Conservation (phyloP, 345 rosid genomes). For the Citrus cavaleriei region DNA sequence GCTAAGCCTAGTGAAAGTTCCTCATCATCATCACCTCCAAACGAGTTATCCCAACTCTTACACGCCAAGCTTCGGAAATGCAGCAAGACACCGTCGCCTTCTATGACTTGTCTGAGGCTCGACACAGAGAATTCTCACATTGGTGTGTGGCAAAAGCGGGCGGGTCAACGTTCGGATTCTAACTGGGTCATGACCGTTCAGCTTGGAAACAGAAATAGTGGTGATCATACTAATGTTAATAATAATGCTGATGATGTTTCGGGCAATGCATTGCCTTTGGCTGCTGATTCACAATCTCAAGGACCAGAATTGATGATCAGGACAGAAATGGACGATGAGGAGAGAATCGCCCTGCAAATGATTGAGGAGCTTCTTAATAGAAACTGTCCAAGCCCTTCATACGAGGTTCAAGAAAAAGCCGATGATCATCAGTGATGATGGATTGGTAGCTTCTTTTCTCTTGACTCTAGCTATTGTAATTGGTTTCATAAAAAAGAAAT, state of each 20-base stretch:
- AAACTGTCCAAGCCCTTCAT: conserved; percentile 35
- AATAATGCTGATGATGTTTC: neutral
- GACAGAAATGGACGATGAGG: conserved; percentile 39
- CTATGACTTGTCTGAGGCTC: conserved; percentile 55
- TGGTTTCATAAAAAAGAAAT: neutral
- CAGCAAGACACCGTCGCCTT: conserved; percentile 46
- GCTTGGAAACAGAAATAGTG: conserved; percentile 27
- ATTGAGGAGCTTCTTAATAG: conserved; percentile 88
- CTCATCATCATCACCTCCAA: conserved; percentile 5
- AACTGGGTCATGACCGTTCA: conserved; percentile 60
- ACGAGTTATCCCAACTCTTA: conserved; percentile 37
- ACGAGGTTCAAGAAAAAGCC: neutral
- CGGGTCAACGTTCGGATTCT: conserved; percentile 46
- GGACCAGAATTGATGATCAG: neutral
- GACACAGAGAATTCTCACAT: conserved; percentile 57
- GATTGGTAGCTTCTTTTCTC: neutral
- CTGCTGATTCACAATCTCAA: neutral
- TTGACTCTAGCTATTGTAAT: neutral
- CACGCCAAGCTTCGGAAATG: conserved; percentile 55
- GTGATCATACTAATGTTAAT: neutral
- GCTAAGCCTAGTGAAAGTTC: neutral
- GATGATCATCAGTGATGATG: neutral
- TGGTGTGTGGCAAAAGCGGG: conserved; percentile 68
- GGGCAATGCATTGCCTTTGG: conserved; percentile 1
- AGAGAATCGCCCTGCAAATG: conserved; percentile 83